phyloP scores from a whole-genome alignment of 176 grass and related monocot genomes.

The Cenchrus purpureus region DNA sequence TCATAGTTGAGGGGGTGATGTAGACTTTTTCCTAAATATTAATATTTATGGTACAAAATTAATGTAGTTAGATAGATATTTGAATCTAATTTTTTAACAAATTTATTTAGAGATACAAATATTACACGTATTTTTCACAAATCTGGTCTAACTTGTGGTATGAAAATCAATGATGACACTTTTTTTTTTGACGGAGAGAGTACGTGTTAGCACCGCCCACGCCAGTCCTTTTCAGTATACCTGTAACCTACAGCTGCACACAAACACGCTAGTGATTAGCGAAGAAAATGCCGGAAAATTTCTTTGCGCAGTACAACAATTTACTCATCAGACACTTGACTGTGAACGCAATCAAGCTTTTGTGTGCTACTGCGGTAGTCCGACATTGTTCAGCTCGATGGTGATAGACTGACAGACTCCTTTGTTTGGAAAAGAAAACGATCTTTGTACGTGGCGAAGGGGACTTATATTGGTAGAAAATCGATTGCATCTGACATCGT shows the following conservation, averaged over 20 bases:
- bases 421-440: neutral
- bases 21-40: no score
- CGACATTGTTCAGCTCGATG: neutral
- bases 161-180: no score
- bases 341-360: conserved; percentile 28
- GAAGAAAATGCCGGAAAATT: conserved; percentile 23
- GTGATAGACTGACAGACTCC: neutral
- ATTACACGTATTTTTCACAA: no score
- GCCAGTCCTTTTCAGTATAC: neutral
- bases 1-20: no score
- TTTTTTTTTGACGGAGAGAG: no score
- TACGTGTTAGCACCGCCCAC: no score
- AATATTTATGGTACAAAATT: no score
- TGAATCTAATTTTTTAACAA: no score
- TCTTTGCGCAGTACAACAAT: neutral
- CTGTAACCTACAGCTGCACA: neutral
- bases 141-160: no score
- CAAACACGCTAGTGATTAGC: neutral
- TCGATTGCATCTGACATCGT: no score
- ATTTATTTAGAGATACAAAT: no score
- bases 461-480: neutral
- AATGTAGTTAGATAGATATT: no score
- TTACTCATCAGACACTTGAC: neutral
- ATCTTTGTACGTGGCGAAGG: neutral
- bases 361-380: neutral